These are phyloP conservation scores for Tilletia caries DNA, from an alignment of 1,284 basidiomycete genomes.

Conservation along the genomic window DNA sequence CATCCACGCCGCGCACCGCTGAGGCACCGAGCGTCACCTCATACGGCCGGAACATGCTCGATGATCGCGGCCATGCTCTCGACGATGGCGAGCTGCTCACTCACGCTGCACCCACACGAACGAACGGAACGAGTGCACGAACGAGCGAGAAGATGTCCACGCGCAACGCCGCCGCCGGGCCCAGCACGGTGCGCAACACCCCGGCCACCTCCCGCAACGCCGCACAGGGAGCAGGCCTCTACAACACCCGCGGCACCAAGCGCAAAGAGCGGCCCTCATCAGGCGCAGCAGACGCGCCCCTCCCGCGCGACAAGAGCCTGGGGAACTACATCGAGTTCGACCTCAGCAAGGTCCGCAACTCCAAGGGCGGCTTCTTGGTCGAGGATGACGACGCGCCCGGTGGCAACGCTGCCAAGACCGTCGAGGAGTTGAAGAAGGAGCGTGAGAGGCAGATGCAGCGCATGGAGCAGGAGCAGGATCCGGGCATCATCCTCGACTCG, in stretches of 20 bases:
- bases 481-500: slow-evolving; percentile 43
- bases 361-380: slow-evolving; percentile 51
- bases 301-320: slow-evolving; percentile 43
- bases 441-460: slow-evolving; percentile 46
- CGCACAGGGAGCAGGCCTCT: background rate
- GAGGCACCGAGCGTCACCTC: too few relatives aligned
- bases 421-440: slow-evolving; percentile 46
- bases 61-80: too few relatives aligned
- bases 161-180: background rate
- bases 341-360: slow-evolving; percentile 47
- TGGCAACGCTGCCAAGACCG: slow-evolving; percentile 26
- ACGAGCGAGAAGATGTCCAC: too few relatives aligned
- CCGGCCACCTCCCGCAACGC: slow-evolving; percentile 5
- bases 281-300: slow-evolving; percentile 12
- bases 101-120: too few relatives aligned
- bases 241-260: slow-evolving; percentile 2
- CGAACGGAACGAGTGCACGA: too few relatives aligned
- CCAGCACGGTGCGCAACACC: background rate
- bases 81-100: too few relatives aligned
- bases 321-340: slow-evolving; percentile 54
- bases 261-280: background rate
- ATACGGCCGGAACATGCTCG: too few relatives aligned
- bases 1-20: too few relatives aligned
- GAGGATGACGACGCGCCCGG: slow-evolving; percentile 28
- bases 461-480: slow-evolving; percentile 38